Conservation (phyloP, 495 filamentous ascomycete species). For the Lepidopterella palustris region DNA sequence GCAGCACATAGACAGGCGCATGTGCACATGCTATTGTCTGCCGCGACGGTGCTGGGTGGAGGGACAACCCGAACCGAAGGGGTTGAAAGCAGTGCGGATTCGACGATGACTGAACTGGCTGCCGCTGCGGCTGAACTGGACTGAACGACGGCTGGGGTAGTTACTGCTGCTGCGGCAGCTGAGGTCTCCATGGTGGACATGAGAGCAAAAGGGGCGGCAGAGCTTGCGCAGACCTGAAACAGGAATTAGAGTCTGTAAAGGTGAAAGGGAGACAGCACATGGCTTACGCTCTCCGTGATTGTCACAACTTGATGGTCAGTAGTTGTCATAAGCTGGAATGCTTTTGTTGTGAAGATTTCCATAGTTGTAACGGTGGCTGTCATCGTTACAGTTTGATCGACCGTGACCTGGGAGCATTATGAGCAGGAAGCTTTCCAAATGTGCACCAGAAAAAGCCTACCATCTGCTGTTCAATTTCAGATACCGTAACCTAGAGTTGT, state of each 20-base stretch:
- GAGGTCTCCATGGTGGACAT: not conserved
- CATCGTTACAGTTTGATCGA: not conserved
- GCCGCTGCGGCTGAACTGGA: not conserved
- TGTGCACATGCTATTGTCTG: constrained; percentile 6
- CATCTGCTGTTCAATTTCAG: not conserved
- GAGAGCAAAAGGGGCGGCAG: not conserved
- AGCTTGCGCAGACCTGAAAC: not conserved
- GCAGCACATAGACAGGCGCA: constrained; percentile 19
- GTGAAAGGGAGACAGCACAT: not conserved
- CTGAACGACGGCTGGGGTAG: not conserved
- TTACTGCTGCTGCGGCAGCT: not conserved
- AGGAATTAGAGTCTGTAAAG: not conserved
- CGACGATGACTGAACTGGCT: not conserved
- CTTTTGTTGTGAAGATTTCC: not conserved
- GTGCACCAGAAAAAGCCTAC: not conserved
- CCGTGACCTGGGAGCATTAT: not conserved
- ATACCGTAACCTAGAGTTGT: not conserved
- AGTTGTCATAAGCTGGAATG: not conserved
- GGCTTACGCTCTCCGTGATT: not conserved
- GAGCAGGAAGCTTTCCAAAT: not conserved
- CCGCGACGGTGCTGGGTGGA: not conserved
- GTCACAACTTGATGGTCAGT: constrained; percentile 1
- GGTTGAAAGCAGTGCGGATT: not conserved
- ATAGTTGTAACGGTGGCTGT: not conserved
- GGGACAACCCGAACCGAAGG: not conserved